phyloP scores from a whole-genome alignment of 495 filamentous ascomycete genomes.

The Polyplosphaeria fusca region DNA sequence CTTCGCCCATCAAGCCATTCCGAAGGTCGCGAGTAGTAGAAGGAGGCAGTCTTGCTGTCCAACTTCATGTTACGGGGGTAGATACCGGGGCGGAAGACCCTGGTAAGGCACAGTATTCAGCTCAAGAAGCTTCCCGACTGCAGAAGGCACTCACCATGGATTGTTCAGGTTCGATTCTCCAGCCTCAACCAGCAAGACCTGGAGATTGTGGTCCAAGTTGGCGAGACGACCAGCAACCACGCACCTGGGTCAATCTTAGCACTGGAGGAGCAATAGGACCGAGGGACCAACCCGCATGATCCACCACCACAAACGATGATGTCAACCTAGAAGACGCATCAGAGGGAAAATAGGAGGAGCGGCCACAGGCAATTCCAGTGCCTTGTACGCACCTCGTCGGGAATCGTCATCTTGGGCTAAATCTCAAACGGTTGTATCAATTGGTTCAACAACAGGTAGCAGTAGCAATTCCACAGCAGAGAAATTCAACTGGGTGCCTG shows the following conservation, averaged over 20 bases:
- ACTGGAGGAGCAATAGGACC: background rate
- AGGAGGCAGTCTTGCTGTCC: conserved; percentile 81
- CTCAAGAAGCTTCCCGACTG: too few species aligned
- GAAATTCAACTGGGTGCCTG: conserved; percentile 16
- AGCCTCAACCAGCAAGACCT: conserved; percentile 73
- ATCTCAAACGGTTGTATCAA: background rate
- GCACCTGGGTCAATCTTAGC: conserved; percentile 31
- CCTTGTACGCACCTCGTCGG: conserved; percentile 35
- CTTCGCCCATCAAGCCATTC: conserved; percentile 67
- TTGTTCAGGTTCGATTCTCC: conserved; percentile 81
- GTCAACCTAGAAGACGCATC: conserved; percentile 55
- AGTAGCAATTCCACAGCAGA: conserved; percentile 14
- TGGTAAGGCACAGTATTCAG: too few species aligned
- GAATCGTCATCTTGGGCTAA: conserved; percentile 31
- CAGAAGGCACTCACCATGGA: conserved; percentile 52
- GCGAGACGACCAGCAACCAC: conserved; percentile 77
- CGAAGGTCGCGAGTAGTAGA: conserved; percentile 75
- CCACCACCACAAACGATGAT: conserved; percentile 77
- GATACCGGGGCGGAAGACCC: conserved; percentile 71
- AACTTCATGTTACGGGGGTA: conserved; percentile 79
- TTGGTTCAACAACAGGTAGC: background rate
- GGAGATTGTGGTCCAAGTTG: conserved; percentile 76
- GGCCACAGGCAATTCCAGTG: too few species aligned
- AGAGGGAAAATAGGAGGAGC: conserved; percentile 37
- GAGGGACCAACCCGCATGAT: conserved; percentile 36